Conservation (phyloP, 805 yeast genomes). For the Saturnispora hagleri region DNA sequence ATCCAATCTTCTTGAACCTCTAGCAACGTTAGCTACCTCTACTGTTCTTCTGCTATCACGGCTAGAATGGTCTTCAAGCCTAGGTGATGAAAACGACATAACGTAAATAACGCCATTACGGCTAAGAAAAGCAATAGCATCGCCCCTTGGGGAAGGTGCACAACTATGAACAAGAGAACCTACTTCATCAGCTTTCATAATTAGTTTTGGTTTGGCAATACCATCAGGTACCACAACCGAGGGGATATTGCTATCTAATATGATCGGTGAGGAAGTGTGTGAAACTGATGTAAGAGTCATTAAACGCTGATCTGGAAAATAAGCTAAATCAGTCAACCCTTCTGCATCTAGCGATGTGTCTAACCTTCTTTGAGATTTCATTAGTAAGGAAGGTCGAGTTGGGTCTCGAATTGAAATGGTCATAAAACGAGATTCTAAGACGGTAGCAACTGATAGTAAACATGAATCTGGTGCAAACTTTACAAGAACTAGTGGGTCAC, state of each 20-base stretch:
- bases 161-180: constrained; percentile 72
- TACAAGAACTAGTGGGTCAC: constrained; percentile 73
- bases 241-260: constrained; percentile 55
- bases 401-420: constrained; percentile 60
- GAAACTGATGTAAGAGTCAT: constrained; percentile 51
- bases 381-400: constrained; percentile 53
- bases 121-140: constrained; percentile 73
- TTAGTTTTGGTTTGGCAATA: constrained; percentile 50
- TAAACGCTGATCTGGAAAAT: constrained; percentile 56
- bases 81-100: constrained; percentile 42
- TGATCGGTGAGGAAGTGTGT: constrained; percentile 55
- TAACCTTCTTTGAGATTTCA: constrained; percentile 56
- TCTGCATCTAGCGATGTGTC: constrained; percentile 71
- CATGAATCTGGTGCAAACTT: constrained; percentile 65
- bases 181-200: constrained; percentile 63
- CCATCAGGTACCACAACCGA: constrained; percentile 30
- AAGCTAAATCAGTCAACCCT: constrained; percentile 75
- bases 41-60: constrained; percentile 53
- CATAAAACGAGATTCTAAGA: constrained; percentile 69
- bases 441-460: constrained; percentile 67
- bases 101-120: constrained; percentile 69
- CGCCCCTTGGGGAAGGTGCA: constrained; percentile 77
- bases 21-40: constrained; percentile 67
- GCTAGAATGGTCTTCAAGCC: constrained; percentile 44
- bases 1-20: constrained; percentile 61